phyloP scores from a whole-genome alignment of 2,329 filamentous ascomycete species.

The Xylaria sp. region DNA sequence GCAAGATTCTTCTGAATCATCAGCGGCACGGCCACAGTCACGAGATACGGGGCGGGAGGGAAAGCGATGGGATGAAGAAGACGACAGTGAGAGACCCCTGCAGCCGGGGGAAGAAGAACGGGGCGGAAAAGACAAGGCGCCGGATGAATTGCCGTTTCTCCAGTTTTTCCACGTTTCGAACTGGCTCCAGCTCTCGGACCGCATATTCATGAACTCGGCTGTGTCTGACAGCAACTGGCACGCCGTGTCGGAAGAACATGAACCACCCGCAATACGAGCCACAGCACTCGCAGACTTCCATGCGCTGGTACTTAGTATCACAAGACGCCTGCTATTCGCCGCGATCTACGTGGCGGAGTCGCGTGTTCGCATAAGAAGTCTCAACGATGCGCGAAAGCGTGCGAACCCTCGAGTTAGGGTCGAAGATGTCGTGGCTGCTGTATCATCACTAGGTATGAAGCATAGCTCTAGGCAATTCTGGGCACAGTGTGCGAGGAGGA shows the following conservation, averaged over 20 bases:
- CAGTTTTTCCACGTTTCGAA: slow-evolving; percentile 67
- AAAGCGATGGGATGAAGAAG: neutral
- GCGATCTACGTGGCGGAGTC: slow-evolving; percentile 77
- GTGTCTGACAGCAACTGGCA: slow-evolving; percentile 75
- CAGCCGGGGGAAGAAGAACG: neutral
- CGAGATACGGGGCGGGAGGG: neutral
- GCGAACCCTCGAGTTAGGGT: slow-evolving; percentile 52
- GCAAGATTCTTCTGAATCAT: neutral
- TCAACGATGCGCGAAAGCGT: slow-evolving; percentile 29
- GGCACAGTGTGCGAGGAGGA: slow-evolving; percentile 60
- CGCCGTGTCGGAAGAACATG: slow-evolving; percentile 62
- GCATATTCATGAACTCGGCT: slow-evolving; percentile 79
- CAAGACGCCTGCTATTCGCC: slow-evolving; percentile 75
- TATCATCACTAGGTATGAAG: slow-evolving; percentile 59
- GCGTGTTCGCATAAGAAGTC: slow-evolving; percentile 66
- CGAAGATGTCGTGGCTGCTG: slow-evolving; percentile 63
- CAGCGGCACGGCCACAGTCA: neutral
- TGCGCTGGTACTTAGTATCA: slow-evolving; percentile 73
- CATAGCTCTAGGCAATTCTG: slow-evolving; percentile 57
- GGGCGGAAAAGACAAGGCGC: slow-evolving; percentile 1
- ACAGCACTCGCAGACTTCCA: slow-evolving; percentile 83
- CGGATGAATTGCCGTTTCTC: slow-evolving; percentile 58
- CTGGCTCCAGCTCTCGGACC: slow-evolving; percentile 73
- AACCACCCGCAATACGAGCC: slow-evolving; percentile 74
- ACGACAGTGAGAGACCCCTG: neutral